phyloP scores from a whole-genome alignment of 148 eudicot genomes.

The Diospyros kaki region DNA sequence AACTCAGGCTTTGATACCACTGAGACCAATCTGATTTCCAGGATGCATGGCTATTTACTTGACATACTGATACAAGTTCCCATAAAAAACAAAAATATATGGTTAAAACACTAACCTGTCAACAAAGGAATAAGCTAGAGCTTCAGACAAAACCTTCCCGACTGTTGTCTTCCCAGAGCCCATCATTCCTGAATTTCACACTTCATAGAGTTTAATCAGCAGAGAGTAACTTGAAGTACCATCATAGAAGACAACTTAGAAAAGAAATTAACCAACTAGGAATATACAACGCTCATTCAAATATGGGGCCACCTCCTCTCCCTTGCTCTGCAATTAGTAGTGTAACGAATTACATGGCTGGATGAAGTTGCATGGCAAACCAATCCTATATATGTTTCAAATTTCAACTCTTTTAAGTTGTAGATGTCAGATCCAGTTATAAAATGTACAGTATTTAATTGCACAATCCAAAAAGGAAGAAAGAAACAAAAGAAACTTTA shows the following conservation, averaged over 20 bases:
- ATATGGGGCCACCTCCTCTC: constrained; percentile 17
- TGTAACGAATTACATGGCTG: background rate
- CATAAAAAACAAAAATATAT: background rate
- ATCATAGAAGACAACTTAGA: background rate
- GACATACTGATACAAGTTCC: background rate
- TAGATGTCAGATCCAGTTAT: background rate
- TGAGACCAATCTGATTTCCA: background rate
- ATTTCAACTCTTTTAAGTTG: background rate
- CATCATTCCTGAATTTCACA: constrained; percentile 23
- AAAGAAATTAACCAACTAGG: constrained; percentile 23
- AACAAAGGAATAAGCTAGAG: constrained; percentile 25
- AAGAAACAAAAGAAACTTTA: too few relatives aligned
- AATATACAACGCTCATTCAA: constrained; percentile 26
- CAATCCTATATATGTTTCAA: background rate
- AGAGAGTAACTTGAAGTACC: background rate
- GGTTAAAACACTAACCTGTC: constrained; percentile 19
- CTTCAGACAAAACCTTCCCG: constrained; percentile 25
- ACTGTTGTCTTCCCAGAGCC: constrained; percentile 7
- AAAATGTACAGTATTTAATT: background rate
- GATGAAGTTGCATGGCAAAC: background rate
- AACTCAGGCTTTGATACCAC: background rate
- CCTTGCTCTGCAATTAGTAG: constrained; percentile 23
- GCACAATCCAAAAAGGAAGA: background rate
- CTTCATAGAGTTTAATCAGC: background rate
- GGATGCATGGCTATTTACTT: background rate